Evolutionary conservation across 176 grass and related monocot genomes (phyloP).

Genomic region (Chloris gayana): DNA sequence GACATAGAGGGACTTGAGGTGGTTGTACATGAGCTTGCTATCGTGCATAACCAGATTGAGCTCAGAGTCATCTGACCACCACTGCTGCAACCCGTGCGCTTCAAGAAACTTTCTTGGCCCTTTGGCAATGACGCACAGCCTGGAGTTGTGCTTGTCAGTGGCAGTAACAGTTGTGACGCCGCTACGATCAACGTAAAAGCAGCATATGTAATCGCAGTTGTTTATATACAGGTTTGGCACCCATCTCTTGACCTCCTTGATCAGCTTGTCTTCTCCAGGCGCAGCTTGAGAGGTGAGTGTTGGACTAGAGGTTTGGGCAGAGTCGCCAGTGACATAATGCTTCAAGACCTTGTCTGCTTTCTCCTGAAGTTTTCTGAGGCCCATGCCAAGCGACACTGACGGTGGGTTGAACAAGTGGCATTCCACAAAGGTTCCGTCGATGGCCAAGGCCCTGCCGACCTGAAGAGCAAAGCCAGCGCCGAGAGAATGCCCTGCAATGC

Average conservation of each 20-base stretch:
- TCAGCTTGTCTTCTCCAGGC: slow-evolving; percentile 40
- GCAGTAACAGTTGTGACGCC: slow-evolving; percentile 43
- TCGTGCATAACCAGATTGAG: slow-evolving; percentile 62
- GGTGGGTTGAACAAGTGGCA: slow-evolving; percentile 92
- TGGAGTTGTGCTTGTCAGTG: slow-evolving; percentile 27
- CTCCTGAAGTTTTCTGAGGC: slow-evolving; percentile 59
- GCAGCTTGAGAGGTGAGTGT: neutral
- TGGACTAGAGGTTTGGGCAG: no score
- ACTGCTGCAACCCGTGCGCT: slow-evolving; percentile 89
- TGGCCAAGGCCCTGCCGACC: slow-evolving; percentile 72
- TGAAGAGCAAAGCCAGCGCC: slow-evolving; percentile 76
- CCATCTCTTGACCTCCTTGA: slow-evolving; percentile 79
- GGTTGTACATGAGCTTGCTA: slow-evolving; percentile 77
- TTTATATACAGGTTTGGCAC: slow-evolving; percentile 84
- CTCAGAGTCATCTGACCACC: slow-evolving; percentile 83
- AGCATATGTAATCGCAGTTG: slow-evolving; percentile 78
- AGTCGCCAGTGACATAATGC: slow-evolving; percentile 19
- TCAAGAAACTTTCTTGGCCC: slow-evolving; percentile 75
- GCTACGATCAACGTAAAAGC: slow-evolving; percentile 57
- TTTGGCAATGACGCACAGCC: slow-evolving; percentile 64
- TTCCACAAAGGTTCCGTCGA: slow-evolving; percentile 63
- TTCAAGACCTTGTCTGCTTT: slow-evolving; percentile 46
- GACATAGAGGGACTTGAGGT: slow-evolving; percentile 75
- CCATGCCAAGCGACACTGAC: slow-evolving; percentile 69
- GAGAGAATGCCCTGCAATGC: slow-evolving; percentile 76